Percentiles rank a stretch among this genome's conserved stretches.
Evolutionary conservation across 148 eudicot genomes (phyloP).

Genomic region (Arctostaphylos glauca): DNA sequence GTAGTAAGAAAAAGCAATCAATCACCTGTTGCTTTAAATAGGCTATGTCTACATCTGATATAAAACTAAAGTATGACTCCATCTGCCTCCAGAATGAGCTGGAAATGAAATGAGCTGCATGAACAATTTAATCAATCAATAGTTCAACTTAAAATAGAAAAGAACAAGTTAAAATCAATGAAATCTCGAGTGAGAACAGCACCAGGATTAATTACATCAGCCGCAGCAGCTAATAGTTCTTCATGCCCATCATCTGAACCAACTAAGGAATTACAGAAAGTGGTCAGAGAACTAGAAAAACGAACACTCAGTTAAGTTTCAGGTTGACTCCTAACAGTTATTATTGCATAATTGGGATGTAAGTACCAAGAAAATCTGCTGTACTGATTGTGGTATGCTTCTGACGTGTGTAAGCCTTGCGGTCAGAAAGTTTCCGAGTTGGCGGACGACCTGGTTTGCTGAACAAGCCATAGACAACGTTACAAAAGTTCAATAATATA

Average conservation of each 20-base stretch:
- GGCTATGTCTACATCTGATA: constrained; percentile 49
- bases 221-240: constrained; percentile 65
- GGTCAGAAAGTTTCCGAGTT: constrained; percentile 59
- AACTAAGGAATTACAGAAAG: constrained; percentile 22
- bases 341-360: neutral
- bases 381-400: constrained; percentile 44
- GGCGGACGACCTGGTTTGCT: constrained; percentile 64
- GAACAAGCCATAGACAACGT: constrained; percentile 21
- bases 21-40: constrained; percentile 57
- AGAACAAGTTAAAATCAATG: neutral
- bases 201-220: constrained; percentile 50
- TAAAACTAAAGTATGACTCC: constrained; percentile 56
- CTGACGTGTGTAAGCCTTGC: constrained; percentile 54
- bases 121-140: constrained; percentile 12
- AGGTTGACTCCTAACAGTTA: neutral
- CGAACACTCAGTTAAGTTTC: neutral
- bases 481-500: neutral
- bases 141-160: neutral
- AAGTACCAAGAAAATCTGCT: constrained; percentile 59
- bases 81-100: constrained; percentile 64
- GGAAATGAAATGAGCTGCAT: constrained; percentile 50
- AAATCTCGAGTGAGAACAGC: constrained; percentile 17
- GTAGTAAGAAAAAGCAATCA: constrained; percentile 12
- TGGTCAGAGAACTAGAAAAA: constrained; percentile 17
- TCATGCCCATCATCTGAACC: constrained; percentile 66